Conservation (phyloP, 768 basidiomycete genomes). For the Agaricus subrufescens region DNA sequence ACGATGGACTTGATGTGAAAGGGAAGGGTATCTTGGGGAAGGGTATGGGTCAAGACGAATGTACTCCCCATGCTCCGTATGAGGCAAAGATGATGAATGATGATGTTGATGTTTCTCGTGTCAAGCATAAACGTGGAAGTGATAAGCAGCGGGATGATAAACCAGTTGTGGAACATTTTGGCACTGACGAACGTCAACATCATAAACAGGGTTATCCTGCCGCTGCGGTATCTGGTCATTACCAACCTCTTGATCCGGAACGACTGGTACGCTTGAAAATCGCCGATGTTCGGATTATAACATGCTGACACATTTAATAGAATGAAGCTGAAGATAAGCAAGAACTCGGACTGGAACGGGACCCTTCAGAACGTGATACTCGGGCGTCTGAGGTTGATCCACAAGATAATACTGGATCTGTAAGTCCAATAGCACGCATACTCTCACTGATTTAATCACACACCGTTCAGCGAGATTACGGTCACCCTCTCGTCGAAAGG, state of each 20-base stretch:
- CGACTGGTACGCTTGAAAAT: slow-evolving; percentile 1
- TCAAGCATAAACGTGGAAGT: slow-evolving; percentile 2
- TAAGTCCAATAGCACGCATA: background rate
- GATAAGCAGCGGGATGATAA: slow-evolving; percentile 10
- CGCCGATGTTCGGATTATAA: background rate
- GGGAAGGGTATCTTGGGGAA: background rate
- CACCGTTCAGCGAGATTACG: background rate
- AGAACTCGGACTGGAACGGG: background rate
- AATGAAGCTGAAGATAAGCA: background rate
- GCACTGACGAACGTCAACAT: slow-evolving; percentile 22
- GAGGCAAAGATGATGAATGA: slow-evolving; percentile 1
- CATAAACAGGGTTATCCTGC: slow-evolving; percentile 32
- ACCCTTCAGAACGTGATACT: background rate
- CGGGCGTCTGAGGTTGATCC: slow-evolving; percentile 3
- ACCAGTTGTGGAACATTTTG: slow-evolving; percentile 11
- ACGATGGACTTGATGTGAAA: background rate
- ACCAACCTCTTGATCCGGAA: slow-evolving; percentile 22
- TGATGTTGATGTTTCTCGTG: background rate
- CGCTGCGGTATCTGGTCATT: slow-evolving; percentile 23
- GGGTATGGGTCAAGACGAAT: background rate
- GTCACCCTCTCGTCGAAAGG: slow-evolving; percentile 15
- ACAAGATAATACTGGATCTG: background rate
- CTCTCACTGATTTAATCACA: background rate
- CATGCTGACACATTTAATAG: background rate
- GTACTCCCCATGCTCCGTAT: background rate